A percentile compares a stretch with the other conserved stretches of the same genome.
These are phyloP conservation scores for Amanita fuliginea DNA, from an alignment of 768 basidiomycete genomes.

Conservation along the genomic window DNA sequence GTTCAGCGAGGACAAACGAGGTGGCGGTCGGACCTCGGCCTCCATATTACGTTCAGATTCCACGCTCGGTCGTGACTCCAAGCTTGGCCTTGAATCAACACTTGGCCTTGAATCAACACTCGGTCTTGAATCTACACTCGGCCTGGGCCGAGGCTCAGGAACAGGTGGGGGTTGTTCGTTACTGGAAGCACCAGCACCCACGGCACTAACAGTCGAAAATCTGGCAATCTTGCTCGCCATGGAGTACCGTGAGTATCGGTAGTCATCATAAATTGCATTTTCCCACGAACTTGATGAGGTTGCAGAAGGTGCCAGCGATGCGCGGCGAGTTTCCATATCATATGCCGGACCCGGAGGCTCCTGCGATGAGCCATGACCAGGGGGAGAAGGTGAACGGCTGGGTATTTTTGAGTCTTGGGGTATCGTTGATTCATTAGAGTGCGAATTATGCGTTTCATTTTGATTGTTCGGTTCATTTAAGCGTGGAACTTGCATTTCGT, in stretches of 20 bases:
- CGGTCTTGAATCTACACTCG: slow-evolving; percentile 7
- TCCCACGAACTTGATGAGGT: slow-evolving; percentile 38
- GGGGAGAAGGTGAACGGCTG: background rate
- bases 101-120: slow-evolving; percentile 1
- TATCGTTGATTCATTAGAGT: background rate
- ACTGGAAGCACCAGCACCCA: background rate
- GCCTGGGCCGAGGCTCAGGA: slow-evolving; percentile 10
- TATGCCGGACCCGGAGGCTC: background rate
- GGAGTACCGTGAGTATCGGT: slow-evolving; percentile 59
- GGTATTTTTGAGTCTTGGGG: background rate
- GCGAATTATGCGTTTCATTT: background rate
- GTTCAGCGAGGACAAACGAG: background rate
- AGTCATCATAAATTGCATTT: slow-evolving; percentile 70
- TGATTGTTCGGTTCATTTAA: slow-evolving; percentile 4
- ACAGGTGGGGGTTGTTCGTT: slow-evolving; percentile 12
- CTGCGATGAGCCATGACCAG: background rate
- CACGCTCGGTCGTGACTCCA: too few relatives aligned
- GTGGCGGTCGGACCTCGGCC: slow-evolving; percentile 5
- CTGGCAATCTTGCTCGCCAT: slow-evolving; percentile 29
- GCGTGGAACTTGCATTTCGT: background rate
- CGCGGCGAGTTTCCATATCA: slow-evolving; percentile 11
- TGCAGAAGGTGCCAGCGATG: slow-evolving; percentile 19
- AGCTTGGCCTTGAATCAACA: background rate
- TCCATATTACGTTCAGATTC: slow-evolving; percentile 1
- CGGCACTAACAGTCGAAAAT: slow-evolving; percentile 6